Percentiles rank a stretch among this genome's conserved stretches.
phyloP scores from a whole-genome alignment of 257 asterid species.

The Osmanthus fragrans region DNA sequence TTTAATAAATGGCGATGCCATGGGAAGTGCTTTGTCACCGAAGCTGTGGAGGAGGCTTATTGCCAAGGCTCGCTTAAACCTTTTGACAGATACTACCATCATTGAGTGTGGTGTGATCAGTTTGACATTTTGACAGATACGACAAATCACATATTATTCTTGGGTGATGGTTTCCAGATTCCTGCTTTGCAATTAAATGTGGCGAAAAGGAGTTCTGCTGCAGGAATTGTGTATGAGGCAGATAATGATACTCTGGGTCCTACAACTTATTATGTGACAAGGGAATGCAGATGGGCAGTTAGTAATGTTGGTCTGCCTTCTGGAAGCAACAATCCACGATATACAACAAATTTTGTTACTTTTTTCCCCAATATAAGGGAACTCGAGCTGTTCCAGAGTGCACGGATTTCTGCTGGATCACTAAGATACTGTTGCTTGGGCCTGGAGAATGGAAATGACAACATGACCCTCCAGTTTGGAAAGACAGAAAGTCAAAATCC shows the following conservation, averaged over 20 bases:
- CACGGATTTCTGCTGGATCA: conserved; percentile 75
- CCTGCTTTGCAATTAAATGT: conserved; percentile 60
- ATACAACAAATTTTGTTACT: background rate
- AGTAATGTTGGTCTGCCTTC: conserved; percentile 74
- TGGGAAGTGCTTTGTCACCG: too few relatives aligned
- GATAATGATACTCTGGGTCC: conserved; percentile 68
- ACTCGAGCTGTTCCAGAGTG: conserved; percentile 55
- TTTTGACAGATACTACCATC: too few relatives aligned
- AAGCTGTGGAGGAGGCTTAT: too few relatives aligned
- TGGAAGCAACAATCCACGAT: conserved; percentile 41
- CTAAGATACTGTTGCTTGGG: conserved; percentile 81
- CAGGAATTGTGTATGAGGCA: conserved; percentile 41
- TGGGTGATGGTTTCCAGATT: conserved; percentile 47
- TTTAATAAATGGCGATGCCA: too few relatives aligned
- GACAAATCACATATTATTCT: too few relatives aligned
- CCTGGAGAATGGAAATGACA: conserved; percentile 79
- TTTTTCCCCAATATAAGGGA: conserved; percentile 22
- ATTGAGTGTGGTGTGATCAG: too few relatives aligned
- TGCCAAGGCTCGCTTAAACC: too few relatives aligned
- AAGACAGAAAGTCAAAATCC: conserved; percentile 44
- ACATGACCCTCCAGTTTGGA: conserved; percentile 62
- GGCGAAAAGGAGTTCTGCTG: conserved; percentile 58
- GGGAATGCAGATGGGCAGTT: conserved; percentile 68
- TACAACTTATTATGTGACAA: conserved; percentile 50
- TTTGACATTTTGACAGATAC: too few relatives aligned